Percentiles rank a stretch among this genome's conserved stretches.
Conservation (phyloP, 805 yeast species). For the Wickerhamomyces bisporus region DNA sequence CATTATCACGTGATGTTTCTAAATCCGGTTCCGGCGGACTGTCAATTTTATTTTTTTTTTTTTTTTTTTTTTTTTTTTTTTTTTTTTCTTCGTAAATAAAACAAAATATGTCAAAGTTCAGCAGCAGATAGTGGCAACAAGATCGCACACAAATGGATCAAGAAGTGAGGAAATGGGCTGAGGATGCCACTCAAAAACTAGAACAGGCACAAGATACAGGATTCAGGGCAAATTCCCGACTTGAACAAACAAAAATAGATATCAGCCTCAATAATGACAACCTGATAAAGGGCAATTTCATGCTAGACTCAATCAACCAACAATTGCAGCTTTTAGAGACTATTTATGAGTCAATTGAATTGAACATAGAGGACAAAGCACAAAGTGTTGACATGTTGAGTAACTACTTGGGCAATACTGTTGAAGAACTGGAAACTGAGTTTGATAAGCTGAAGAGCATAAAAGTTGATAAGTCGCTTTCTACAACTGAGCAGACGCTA, state of each 20-base stretch:
- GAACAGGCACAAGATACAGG: constrained; percentile 47
- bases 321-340: constrained; percentile 40
- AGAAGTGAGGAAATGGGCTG: constrained; percentile 30
- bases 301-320: constrained; percentile 39
- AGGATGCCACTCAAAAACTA: constrained; percentile 44
- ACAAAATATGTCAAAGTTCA: no score
- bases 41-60: no score
- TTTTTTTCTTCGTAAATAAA: no score
- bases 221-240: constrained; percentile 40
- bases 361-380: constrained; percentile 21
- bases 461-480: constrained; percentile 30
- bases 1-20: no score
- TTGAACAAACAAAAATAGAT: constrained; percentile 31
- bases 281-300: constrained; percentile 39
- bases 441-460: constrained; percentile 31
- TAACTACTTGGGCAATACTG: constrained; percentile 24
- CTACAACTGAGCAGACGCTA: constrained; percentile 21
- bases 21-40: no score
- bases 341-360: constrained; percentile 27
- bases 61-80: no score
- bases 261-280: constrained; percentile 36
- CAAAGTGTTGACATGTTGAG: constrained; percentile 20
- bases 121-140: neutral
- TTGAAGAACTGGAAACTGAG: constrained; percentile 28
- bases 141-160: neutral